Evolutionary conservation across 78 protist genomes (phyloP).

Genomic region (Diacronema lutheri): DNA sequence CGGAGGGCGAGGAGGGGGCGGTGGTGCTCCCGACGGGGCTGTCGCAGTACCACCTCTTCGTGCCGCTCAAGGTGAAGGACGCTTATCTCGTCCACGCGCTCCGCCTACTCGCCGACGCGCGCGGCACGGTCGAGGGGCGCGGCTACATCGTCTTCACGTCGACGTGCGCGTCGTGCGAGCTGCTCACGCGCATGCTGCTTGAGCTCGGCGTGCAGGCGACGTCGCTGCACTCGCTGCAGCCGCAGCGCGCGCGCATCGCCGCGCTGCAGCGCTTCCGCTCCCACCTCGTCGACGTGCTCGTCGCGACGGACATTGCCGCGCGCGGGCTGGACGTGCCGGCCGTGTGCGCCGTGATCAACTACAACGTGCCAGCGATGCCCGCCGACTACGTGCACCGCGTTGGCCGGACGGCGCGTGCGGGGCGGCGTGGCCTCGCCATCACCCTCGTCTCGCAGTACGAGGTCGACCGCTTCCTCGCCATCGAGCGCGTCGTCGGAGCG

Average conservation of each 20-base stretch:
- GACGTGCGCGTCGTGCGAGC: conserved; percentile 40
- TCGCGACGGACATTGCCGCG: conserved; percentile 36
- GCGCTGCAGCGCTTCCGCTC: neutral
- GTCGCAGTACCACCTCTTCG: neutral
- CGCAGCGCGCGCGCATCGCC: neutral
- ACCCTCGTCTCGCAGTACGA: conserved; percentile 40
- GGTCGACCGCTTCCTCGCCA: conserved; percentile 27
- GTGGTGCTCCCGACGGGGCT: neutral
- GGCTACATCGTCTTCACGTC: conserved; percentile 56
- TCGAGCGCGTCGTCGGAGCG: neutral
- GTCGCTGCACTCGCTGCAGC: conserved; percentile 29
- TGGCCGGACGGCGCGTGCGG: conserved; percentile 62
- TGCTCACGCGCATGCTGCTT: conserved; percentile 3
- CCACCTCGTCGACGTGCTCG: neutral
- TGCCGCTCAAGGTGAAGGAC: conserved; percentile 50
- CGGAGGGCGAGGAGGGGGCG: neutral
- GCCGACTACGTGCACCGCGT: conserved; percentile 46
- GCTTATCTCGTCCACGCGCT: conserved; percentile 30
- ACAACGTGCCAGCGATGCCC: conserved; percentile 51
- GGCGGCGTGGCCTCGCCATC: conserved; percentile 5
- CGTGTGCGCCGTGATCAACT: conserved; percentile 56
- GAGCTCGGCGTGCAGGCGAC: neutral
- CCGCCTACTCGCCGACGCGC: conserved; percentile 17
- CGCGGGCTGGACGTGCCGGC: conserved; percentile 65
- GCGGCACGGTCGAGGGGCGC: conserved; percentile 42